A percentile compares a stretch with the other conserved stretches of the same genome.
Evolutionary conservation across 148 eudicot genomes (phyloP).

Genomic region (Tetragonia tetragonoides): DNA sequence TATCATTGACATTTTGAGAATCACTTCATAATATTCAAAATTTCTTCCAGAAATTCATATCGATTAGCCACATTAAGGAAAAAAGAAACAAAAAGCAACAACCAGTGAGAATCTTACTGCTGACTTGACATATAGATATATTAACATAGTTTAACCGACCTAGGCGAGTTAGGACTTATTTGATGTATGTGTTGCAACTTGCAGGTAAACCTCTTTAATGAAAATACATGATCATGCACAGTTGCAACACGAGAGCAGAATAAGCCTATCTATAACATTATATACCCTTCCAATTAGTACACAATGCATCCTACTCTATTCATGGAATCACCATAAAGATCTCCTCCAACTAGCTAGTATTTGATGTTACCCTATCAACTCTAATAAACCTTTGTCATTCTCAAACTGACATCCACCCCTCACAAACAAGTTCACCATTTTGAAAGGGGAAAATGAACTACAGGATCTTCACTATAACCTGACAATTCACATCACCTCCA

Average conservation of each 20-base stretch:
- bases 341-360: not conserved
- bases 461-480: not conserved
- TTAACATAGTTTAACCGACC: too few species aligned
- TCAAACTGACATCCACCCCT: not conserved
- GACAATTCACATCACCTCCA: not conserved
- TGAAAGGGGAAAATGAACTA: not conserved
- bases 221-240: too few species aligned
- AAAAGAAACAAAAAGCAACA: not conserved
- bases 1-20: not conserved
- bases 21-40: not conserved
- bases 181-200: too few species aligned
- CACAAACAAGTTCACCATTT: not conserved
- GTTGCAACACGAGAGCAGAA: too few species aligned
- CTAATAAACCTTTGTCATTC: not conserved
- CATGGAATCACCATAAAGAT: too few species aligned
- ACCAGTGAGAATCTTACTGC: too few species aligned
- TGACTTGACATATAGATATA: too few species aligned
- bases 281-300: not conserved
- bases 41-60: too few species aligned
- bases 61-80: not conserved
- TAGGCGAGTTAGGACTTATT: too few species aligned
- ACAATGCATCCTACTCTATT: not conserved
- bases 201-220: too few species aligned
- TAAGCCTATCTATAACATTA: too few species aligned
- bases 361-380: not conserved